Conservation (phyloP, 169 alveolate species). For the Neospora caninum region DNA sequence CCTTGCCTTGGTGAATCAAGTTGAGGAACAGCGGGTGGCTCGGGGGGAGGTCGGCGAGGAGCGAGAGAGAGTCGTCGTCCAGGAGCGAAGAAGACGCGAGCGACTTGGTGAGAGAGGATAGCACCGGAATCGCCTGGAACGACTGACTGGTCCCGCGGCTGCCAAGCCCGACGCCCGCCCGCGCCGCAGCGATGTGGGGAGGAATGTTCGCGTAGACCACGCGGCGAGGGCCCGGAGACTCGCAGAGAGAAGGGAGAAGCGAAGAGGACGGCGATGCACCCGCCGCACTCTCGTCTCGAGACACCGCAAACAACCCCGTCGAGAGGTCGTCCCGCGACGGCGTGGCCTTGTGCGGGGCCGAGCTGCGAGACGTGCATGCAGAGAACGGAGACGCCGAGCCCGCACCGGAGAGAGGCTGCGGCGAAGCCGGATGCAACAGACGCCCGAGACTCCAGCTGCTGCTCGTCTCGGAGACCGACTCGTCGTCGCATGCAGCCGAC, state of each 20-base stretch:
- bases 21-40: slow-evolving; percentile 12
- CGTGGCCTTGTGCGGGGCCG: too few species aligned
- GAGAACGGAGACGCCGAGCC: neutral
- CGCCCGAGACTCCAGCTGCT: neutral
- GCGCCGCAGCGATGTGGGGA: slow-evolving; percentile 26
- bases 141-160: neutral
- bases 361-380: neutral
- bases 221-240: neutral
- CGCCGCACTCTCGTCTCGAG: neutral
- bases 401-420: too few species aligned
- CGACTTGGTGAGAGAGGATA: neutral
- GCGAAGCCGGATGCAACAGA: neutral
- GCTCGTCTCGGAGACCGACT: neutral
- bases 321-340: too few species aligned
- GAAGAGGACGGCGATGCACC: neutral
- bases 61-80: slow-evolving; percentile 25
- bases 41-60: slow-evolving; percentile 46
- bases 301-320: too few species aligned
- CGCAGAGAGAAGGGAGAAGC: too few species aligned
- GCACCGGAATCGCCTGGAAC: neutral
- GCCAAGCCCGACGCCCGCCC: neutral
- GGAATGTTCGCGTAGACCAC: slow-evolving; percentile 8
- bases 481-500: neutral
- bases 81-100: neutral
- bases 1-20: neutral